Base-by-base conservation (phyloP, 1,284 basidiomycete genomes). In the Ustilago esculenta region DNA sequence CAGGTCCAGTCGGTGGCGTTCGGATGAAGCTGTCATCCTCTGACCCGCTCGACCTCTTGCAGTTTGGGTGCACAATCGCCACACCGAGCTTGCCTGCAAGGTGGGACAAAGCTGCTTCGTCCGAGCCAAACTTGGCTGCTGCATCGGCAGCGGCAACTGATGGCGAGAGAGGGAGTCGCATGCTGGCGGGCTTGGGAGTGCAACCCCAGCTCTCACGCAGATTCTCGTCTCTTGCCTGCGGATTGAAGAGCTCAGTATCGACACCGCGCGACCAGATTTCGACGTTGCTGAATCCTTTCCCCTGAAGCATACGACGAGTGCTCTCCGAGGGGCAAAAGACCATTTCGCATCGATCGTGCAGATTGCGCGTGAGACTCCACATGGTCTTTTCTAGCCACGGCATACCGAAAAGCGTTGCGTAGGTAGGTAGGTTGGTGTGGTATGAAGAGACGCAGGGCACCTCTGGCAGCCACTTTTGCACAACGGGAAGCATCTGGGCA, bases 391-490 rank as follows among this genome's bases (percentile, higher is more conserved):
- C 85, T 15, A 87, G 81, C 84, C 84, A 86, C 0, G 83, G 77
- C 66, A 85, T 80, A 23, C 86, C 85, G 56, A 86, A 87, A 0
- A 86, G 78, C 2, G 85, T 85, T 0, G 86, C 86, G 65, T 87
- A 87, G n/a, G 75, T 81, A 81, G 85, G 85, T 18, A 86, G 82
- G 65, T 86, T 86, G 7, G 86, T 87, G 75, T 87, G 86, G 73
- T 87, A 87, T 41, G 84, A 85, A 2, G 84, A 84, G 6, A 87
- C 84, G 34, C 86, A 83, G 1, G 85, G 85, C 1, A 85, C 84
- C 9, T 83, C 72, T 1, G 83, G 81, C 27, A 84, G 65, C 56
- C 67, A 79, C 44, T 73, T 77, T 37, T 82, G 80, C 4, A 84
- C 75, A 7, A 75, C 60, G 5, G 79, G 82, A 21, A 81, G 60